These are phyloP conservation scores for Musa troglodytarum DNA, from an alignment of 176 grass and related monocot species.

Conservation along the genomic window DNA sequence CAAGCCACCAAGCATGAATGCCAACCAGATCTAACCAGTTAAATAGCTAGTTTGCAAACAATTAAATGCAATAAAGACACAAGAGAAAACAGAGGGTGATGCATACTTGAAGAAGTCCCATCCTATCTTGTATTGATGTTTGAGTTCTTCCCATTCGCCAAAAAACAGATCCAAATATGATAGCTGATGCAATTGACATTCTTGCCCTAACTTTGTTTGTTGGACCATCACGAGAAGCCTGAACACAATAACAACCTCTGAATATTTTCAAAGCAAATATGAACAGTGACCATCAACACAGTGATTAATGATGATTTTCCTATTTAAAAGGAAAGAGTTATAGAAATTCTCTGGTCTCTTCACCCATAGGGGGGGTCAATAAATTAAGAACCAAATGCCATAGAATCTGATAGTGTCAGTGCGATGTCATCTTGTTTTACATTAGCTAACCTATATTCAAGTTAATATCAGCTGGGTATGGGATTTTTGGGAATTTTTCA, in stretches of 20 bases:
- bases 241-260: constrained; percentile 11
- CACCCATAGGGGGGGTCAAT: background rate
- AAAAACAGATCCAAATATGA: constrained; percentile 97
- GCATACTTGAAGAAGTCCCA: constrained; percentile 89
- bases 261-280: background rate
- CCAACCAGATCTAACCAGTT: background rate
- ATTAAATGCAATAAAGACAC: constrained; percentile 25
- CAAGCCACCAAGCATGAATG: background rate
- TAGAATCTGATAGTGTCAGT: background rate
- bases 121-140: constrained; percentile 92
- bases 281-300: background rate
- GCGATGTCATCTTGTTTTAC: background rate
- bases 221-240: constrained; percentile 94
- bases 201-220: constrained; percentile 96
- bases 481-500: background rate
- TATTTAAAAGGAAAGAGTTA: background rate
- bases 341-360: background rate
- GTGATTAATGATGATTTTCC: background rate
- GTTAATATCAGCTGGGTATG: no score
- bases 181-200: constrained; percentile 91
- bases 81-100: constrained; percentile 1
- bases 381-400: background rate
- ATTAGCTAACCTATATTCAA: background rate
- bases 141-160: constrained; percentile 86
- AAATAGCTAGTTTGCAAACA: background rate